Evolutionary conservation across 2,329 filamentous ascomycete species (phyloP).

Genomic region (Aureobasidium melanogenum): DNA sequence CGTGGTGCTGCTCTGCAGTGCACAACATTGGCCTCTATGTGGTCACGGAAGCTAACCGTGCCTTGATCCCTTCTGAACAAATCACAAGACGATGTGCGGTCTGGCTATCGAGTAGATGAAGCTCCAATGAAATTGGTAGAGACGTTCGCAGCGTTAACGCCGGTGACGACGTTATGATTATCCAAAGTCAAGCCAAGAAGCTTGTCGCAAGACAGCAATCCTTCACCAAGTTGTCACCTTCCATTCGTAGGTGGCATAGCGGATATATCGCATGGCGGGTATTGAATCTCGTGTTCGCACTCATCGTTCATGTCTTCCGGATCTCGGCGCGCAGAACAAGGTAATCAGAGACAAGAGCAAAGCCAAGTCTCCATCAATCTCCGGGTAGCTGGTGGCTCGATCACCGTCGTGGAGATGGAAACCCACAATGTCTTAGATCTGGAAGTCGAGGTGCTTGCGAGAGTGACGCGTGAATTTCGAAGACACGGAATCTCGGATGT

Average conservation of each 20-base stretch:
- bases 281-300: background rate
- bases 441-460: background rate
- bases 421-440: background rate
- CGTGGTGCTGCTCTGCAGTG: too few species aligned
- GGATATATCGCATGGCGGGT: background rate
- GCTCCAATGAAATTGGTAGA: background rate
- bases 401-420: background rate
- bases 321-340: background rate
- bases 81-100: too few species aligned
- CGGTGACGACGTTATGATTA: background rate
- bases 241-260: background rate
- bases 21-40: background rate
- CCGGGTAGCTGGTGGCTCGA: background rate
- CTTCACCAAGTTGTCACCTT: background rate
- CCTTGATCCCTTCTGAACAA: too few species aligned
- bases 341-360: background rate
- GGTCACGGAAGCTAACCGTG: too few species aligned
- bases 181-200: background rate
- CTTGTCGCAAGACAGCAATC: background rate
- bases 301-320: background rate
- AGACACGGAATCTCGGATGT: background rate
- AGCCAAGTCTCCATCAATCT: too few species aligned
- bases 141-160: background rate
- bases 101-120: too few species aligned
- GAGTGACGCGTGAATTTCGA: background rate